Conservation (phyloP, 2,329 filamentous ascomycete species). For the Aschersonia sp. region DNA sequence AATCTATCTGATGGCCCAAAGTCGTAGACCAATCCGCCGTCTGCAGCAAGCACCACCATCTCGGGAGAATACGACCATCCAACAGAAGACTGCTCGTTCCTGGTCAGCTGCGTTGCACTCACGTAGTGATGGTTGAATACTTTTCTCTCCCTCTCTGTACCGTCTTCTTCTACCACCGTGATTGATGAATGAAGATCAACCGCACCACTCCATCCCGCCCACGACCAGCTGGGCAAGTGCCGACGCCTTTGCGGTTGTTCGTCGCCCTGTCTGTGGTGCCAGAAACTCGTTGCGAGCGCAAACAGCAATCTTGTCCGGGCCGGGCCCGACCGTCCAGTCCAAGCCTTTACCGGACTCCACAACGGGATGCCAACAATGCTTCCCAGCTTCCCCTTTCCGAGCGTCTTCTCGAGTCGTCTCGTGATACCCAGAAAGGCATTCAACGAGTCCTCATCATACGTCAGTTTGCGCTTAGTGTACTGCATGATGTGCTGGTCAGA, state of each 20-base stretch:
- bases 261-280: constrained; percentile 17
- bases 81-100: constrained; percentile 15
- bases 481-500: constrained; percentile 17
- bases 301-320: constrained; percentile 18
- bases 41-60: constrained; percentile 13
- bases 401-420: constrained; percentile 15
- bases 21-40: constrained; percentile 17
- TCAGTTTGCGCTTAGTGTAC: constrained; percentile 15
- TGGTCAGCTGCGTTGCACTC: constrained; percentile 17
- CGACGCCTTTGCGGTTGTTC: constrained; percentile 10
- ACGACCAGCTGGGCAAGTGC: constrained; percentile 21
- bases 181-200: constrained; percentile 20
- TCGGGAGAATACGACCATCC: constrained; percentile 20
- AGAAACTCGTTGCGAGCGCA: constrained; percentile 19
- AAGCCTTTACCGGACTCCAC: constrained; percentile 10
- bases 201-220: constrained; percentile 20
- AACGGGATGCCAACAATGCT: constrained; percentile 17
- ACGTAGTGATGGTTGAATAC: constrained; percentile 20
- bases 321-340: constrained; percentile 6
- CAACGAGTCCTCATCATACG: constrained; percentile 17
- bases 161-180: constrained; percentile 15
- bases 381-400: constrained; percentile 15
- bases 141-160: constrained; percentile 14
- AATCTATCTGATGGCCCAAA: constrained; percentile 9
- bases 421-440: constrained; percentile 17